Evolutionary conservation across 352 stramenopile genomes (phyloP).

Genomic region (Phytophthora nicotianae): DNA sequence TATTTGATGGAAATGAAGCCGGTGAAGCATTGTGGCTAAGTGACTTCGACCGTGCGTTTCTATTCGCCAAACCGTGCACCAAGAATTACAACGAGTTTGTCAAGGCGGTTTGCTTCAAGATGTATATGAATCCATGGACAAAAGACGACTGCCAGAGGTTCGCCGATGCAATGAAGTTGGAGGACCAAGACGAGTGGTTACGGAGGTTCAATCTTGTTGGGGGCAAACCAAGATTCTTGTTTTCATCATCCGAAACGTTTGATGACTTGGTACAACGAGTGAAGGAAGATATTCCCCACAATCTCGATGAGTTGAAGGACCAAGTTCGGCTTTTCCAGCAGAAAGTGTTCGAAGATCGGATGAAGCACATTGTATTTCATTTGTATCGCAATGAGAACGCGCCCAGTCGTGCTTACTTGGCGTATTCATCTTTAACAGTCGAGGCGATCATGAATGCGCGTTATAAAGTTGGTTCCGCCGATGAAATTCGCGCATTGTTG

Average conservation of each 20-base stretch:
- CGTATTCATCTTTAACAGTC: constrained; percentile 18
- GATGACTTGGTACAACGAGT: too few relatives aligned
- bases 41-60: not conserved
- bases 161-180: too few relatives aligned
- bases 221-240: too few relatives aligned
- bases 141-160: constrained; percentile 26
- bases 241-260: too few relatives aligned
- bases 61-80: constrained; percentile 30
- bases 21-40: too few relatives aligned
- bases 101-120: constrained; percentile 28
- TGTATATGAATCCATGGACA: constrained; percentile 41
- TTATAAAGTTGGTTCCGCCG: constrained; percentile 7
- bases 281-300: too few relatives aligned
- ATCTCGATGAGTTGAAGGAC: constrained; percentile 12
- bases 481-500: constrained; percentile 14
- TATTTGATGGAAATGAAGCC: too few relatives aligned
- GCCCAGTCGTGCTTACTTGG: constrained; percentile 1
- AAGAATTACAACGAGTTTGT: constrained; percentile 31
- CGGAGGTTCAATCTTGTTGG: too few relatives aligned
- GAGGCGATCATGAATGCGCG: constrained; percentile 8
- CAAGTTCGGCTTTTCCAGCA: constrained; percentile 1
- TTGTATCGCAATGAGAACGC: too few relatives aligned
- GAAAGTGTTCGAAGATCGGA: constrained; percentile 6
- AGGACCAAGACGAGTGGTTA: too few relatives aligned
- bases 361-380: constrained; percentile 16